These are phyloP conservation scores for Staphylotrichum tortipilum DNA, from an alignment of 495 filamentous ascomycete genomes.

Conservation along the genomic window DNA sequence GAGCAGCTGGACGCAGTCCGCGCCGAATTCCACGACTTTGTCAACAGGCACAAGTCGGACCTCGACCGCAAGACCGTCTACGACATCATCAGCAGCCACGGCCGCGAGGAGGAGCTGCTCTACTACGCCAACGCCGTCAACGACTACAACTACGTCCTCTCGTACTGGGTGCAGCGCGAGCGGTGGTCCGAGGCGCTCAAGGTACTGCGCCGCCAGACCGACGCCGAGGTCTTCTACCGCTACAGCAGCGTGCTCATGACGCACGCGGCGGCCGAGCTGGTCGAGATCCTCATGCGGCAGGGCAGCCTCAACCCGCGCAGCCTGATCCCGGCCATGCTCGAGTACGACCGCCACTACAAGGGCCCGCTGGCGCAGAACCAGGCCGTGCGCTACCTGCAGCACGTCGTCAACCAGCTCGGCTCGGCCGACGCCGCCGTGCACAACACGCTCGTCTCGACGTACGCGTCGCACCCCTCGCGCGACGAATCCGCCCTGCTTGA, in stretches of 20 bases:
- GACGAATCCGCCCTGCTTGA: conserved; percentile 77
- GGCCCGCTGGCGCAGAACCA: conserved; percentile 69
- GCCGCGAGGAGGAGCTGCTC: conserved; percentile 82
- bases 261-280: conserved; percentile 69
- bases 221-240: conserved; percentile 87
- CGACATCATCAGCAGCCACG: conserved; percentile 92
- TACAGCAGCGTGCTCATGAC: conserved; percentile 95
- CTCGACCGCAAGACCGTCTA: conserved; percentile 88
- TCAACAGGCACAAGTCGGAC: conserved; percentile 71
- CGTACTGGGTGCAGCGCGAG: conserved; percentile 96
- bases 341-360: conserved; percentile 72
- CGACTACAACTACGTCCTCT: conserved; percentile 88
- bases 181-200: conserved; percentile 83
- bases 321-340: conserved; percentile 84
- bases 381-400: conserved; percentile 87
- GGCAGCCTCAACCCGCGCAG: conserved; percentile 76
- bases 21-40: conserved; percentile 80
- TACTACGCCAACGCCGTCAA: conserved; percentile 79
- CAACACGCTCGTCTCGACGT: conserved; percentile 93
- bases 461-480: conserved; percentile 72
- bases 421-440: conserved; percentile 85
- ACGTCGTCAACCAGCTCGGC: conserved; percentile 80
- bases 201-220: conserved; percentile 83
- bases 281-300: conserved; percentile 92
- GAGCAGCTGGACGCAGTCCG: conserved; percentile 61